These are phyloP conservation scores for Paecilomyces niveus DNA, from an alignment of 2,329 filamentous ascomycete species.

Conservation along the genomic window DNA sequence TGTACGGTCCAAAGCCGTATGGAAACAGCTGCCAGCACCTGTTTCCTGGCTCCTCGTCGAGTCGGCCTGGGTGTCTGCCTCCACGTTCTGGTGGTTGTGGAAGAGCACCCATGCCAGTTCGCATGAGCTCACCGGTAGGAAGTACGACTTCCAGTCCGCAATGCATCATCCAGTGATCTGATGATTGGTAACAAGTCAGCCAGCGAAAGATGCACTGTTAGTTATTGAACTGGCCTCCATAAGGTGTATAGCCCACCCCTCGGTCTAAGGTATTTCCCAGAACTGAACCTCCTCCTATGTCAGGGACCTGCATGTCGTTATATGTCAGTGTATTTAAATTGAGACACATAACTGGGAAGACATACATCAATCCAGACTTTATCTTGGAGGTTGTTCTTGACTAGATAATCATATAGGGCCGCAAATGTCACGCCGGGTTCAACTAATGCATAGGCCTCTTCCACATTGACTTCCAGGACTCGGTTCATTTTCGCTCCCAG, in stretches of 20 bases:
- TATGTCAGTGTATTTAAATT: background rate
- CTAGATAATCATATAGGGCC: conserved; percentile 45
- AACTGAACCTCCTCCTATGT: background rate
- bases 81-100: background rate
- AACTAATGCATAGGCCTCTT: conserved; percentile 45
- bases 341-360: conserved; percentile 29
- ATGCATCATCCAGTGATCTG: conserved; percentile 37
- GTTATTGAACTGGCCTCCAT: background rate
- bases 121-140: conserved; percentile 38
- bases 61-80: background rate
- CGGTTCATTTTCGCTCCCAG: conserved; percentile 44
- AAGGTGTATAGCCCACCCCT: background rate
- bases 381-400: conserved; percentile 31
- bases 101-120: conserved; percentile 42
- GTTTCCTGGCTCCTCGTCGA: conserved; percentile 10
- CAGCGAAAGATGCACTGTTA: background rate
- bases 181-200: conserved; percentile 23
- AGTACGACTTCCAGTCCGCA: conserved; percentile 42
- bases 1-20: conserved; percentile 33
- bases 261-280: background rate
- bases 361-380: conserved; percentile 23
- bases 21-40: conserved; percentile 39
- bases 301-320: background rate
- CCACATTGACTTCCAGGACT: conserved; percentile 45
- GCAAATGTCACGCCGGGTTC: conserved; percentile 52